Base-by-base conservation (phyloP, 371 early-diverging fungal species). In the Rhizomucor miehei region DNA sequence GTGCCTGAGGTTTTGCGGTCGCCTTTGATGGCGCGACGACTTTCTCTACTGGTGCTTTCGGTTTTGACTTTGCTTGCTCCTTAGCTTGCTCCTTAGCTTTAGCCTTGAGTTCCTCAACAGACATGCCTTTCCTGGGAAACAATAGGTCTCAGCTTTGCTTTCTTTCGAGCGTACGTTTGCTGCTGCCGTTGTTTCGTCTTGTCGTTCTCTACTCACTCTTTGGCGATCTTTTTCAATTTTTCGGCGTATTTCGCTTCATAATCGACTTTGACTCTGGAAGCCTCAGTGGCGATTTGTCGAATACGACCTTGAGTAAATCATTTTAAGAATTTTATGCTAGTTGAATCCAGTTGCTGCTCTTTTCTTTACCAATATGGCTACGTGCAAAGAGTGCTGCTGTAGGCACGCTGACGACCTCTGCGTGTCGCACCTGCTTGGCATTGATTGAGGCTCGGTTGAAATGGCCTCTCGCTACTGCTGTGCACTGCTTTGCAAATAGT, bases 201-300 rank as follows among this genome's bases (percentile, higher is more conserved):
- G n/a, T n/a, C n/a, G n/a, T n/a, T n/a, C n/a, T n/a, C 4, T 16
- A 52, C 75, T 45, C 80, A 84, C 84, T 76, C 75, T 44, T 81
- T 70, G 11, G 89, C 90, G 23, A 71, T 77, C 40, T 75, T 63
- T 52, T 79, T 75, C 52, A 90, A 69, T 62, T 89, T 88, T 14
- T 81, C 81, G 11, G 80, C 83, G 73, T 90, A 90, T 69, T 89
- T 91, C 19, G 82, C 67, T 37, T 85, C 84, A 56, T 85, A 81
- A 63, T 86, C 74, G 41, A 75, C 55, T 19, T 48, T 50, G 10
- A 61, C 52, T 11, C 52, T 36, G 35, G 48, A 46, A 6, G 56
- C 61, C 21, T 61, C 61, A 6, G 55, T 51, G 10, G 61, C 56
- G 20, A 61, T 54, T 21, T 51, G 52, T 10, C 61, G 51, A 8